A percentile compares a stretch with the other conserved stretches of the same genome.
These are phyloP conservation scores for Fusarium newnesense DNA, from an alignment of 2,329 filamentous ascomycete genomes.

Conservation along the genomic window DNA sequence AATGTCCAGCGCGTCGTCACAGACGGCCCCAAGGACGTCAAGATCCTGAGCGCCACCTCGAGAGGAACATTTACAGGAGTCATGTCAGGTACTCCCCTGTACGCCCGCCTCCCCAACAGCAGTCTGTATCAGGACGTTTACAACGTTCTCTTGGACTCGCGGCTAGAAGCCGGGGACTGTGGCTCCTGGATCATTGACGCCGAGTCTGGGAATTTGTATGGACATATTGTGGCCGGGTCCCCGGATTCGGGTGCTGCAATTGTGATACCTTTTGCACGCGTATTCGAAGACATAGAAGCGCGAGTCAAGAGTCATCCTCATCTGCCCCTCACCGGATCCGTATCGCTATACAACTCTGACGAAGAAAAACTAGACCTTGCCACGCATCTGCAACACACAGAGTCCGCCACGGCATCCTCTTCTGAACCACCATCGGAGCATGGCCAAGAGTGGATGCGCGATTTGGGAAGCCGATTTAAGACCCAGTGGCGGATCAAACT, in stretches of 20 bases:
- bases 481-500: neutral
- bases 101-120: neutral
- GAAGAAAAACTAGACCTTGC: accelerated
- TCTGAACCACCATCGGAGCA: accelerated
- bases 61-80: neutral
- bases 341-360: neutral
- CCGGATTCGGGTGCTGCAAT: neutral
- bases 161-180: neutral
- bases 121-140: neutral
- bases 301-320: neutral
- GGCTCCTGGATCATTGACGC: neutral
- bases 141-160: neutral
- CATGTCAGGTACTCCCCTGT: neutral
- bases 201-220: neutral
- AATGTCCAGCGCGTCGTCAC: neutral
- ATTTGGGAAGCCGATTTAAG: neutral
- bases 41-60: neutral
- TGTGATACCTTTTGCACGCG: neutral
- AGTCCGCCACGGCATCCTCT: neutral
- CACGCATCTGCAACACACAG: neutral
- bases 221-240: neutral
- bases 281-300: neutral
- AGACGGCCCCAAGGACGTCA: neutral
- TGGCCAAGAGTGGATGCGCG: accelerated
- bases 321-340: neutral